Evolutionary conservation across 768 basidiomycete genomes (phyloP).

Genomic region (Lentinula sp.): DNA sequence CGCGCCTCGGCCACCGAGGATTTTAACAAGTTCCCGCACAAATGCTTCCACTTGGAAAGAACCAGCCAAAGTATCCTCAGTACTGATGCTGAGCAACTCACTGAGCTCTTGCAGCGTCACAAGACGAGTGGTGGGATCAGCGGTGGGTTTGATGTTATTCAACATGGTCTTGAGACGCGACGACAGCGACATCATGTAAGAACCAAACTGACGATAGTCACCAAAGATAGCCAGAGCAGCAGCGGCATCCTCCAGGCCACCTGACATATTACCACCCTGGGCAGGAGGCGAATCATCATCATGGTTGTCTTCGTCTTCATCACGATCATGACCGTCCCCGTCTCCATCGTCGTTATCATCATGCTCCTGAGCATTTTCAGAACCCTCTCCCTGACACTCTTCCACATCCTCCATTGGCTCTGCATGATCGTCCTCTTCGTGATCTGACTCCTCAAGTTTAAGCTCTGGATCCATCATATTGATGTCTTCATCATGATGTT

Average conservation of each 20-base stretch:
- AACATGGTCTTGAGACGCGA: constrained; percentile 87
- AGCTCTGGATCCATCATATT: constrained; percentile 70
- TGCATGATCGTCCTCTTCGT: constrained; percentile 32
- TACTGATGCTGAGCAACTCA: constrained; percentile 92
- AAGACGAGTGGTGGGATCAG: constrained; percentile 81
- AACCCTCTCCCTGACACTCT: constrained; percentile 43
- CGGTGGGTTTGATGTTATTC: constrained; percentile 78
- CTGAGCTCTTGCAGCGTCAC: constrained; percentile 91
- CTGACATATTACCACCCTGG: constrained; percentile 29
- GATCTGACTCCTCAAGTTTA: constrained; percentile 41
- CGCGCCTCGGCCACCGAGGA: constrained; percentile 74
- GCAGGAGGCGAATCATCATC: constrained; percentile 29
- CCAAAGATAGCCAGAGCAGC: constrained; percentile 78
- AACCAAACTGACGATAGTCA: constrained; percentile 82
- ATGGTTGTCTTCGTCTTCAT: constrained; percentile 22
- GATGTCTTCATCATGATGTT: constrained; percentile 62
- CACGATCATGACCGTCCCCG: constrained; percentile 30
- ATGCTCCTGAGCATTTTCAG: constrained; percentile 35
- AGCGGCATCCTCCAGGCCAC: constrained; percentile 53
- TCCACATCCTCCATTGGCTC: constrained; percentile 35
- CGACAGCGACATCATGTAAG: constrained; percentile 89
- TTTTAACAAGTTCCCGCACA: constrained; percentile 86
- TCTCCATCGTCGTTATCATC: constrained; percentile 45
- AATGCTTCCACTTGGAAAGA: constrained; percentile 94
- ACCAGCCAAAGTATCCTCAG: constrained; percentile 93